Percentiles rank a stretch among this genome's conserved stretches.
Evolutionary conservation across 1,284 basidiomycete genomes (phyloP).

Genomic region (Cryptococcus sp.): DNA sequence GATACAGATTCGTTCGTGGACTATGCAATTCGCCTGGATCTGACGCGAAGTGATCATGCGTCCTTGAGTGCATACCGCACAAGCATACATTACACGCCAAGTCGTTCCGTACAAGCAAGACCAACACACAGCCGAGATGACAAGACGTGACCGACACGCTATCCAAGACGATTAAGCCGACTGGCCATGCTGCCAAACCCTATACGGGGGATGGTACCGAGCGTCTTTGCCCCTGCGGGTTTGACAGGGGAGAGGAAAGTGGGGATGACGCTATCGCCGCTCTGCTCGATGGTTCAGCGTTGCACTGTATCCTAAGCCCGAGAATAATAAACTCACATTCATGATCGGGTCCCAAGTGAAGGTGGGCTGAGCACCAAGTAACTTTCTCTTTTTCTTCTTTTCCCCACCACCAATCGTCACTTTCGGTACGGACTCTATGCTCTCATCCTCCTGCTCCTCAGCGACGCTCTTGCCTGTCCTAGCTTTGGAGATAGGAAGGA

Average conservation of each 20-base stretch:
- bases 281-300: conserved; percentile 26
- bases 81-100: too few species aligned
- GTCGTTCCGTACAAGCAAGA: too few species aligned
- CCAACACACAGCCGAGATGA: too few species aligned
- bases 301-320: background rate
- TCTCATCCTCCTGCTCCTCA: background rate
- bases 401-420: conserved; percentile 10
- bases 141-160: too few species aligned
- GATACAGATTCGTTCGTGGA: too few species aligned
- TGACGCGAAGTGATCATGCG: too few species aligned
- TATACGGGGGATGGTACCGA: conserved; percentile 38
- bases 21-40: too few species aligned
- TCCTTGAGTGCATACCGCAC: too few species aligned
- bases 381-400: conserved; percentile 50
- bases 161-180: conserved; percentile 16
- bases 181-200: conserved; percentile 28
- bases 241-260: conserved; percentile 42
- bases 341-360: conserved; percentile 49
- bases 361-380: conserved; percentile 34
- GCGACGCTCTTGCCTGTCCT: background rate
- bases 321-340: conserved; percentile 35
- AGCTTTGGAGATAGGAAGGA: background rate
- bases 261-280: conserved; percentile 51
- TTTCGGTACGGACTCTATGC: background rate
- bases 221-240: conserved; percentile 15